phyloP scores from a whole-genome alignment of 2,329 filamentous ascomycete species.

The Pseudogymnoascus sp. region DNA sequence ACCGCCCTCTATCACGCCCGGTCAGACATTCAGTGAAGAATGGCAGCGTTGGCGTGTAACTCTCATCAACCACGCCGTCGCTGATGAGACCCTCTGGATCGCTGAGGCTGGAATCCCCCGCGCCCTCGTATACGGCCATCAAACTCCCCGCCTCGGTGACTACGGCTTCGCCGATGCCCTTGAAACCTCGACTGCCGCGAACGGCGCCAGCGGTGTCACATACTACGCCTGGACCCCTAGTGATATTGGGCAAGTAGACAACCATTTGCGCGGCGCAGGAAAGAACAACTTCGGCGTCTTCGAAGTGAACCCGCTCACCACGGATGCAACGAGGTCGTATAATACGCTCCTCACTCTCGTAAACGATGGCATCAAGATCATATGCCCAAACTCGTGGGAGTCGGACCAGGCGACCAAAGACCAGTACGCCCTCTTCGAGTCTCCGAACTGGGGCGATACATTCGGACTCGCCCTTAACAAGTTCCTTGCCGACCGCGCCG shows the following conservation, averaged over 20 bases:
- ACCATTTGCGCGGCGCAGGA: conserved; percentile 11
- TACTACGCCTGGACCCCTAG: conserved; percentile 15
- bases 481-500: conserved; percentile 13
- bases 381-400: conserved; percentile 18
- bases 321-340: conserved; percentile 10
- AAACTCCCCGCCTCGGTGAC: conserved; percentile 15
- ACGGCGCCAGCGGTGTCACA: conserved; percentile 15
- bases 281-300: conserved; percentile 16
- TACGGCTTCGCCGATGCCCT: conserved; percentile 14
- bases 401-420: conserved; percentile 12
- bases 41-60: conserved; percentile 16
- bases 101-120: conserved; percentile 13
- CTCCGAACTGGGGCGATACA: conserved; percentile 14
- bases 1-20: conserved; percentile 12
- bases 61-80: conserved; percentile 13
- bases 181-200: conserved; percentile 15
- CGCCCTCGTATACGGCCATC: conserved; percentile 15
- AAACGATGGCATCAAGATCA: conserved; percentile 15
- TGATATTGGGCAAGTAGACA: conserved; percentile 12
- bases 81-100: conserved; percentile 16
- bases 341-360: conserved; percentile 12
- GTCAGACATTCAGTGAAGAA: conserved; percentile 14
- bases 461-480: conserved; percentile 14
- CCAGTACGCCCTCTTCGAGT: conserved; percentile 16
- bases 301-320: conserved; percentile 15